phyloP scores from a whole-genome alignment of 2,329 filamentous ascomycete genomes.

The Hymenoscyphus fraxineus region DNA sequence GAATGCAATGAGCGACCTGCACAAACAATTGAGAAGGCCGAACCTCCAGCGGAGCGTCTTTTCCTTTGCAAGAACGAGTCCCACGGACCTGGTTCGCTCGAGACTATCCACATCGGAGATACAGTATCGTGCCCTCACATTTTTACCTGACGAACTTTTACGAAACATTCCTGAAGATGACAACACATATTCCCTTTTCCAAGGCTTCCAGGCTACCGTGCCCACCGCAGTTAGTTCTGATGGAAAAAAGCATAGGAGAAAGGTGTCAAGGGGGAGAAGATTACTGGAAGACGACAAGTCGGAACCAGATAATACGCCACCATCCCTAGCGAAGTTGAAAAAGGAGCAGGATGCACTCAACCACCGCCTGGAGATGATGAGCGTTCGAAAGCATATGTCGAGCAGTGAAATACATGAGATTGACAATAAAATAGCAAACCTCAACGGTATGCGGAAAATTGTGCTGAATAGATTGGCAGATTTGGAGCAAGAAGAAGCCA shows the following conservation, averaged over 20 bases:
- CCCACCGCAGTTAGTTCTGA: conserved; percentile 61
- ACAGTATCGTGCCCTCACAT: conserved; percentile 85
- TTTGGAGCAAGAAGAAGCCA: conserved; percentile 84
- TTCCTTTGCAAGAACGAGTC: conserved; percentile 82
- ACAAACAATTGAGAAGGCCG: conserved; percentile 82
- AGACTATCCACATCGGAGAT: conserved; percentile 89
- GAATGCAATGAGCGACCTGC: conserved; percentile 81
- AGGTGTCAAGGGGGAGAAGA: conserved; percentile 71
- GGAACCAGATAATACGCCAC: conserved; percentile 53
- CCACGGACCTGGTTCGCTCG: conserved; percentile 89
- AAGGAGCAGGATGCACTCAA: conserved; percentile 76
- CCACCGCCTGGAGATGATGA: conserved; percentile 86
- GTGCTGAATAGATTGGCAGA: conserved; percentile 81
- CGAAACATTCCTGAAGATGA: conserved; percentile 82
- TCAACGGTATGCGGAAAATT: conserved; percentile 88
- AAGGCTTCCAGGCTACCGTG: conserved; percentile 90
- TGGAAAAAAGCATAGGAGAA: conserved; percentile 65
- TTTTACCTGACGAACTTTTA: conserved; percentile 85
- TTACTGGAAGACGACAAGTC: conserved; percentile 64
- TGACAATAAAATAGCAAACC: conserved; percentile 91
- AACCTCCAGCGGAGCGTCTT: conserved; percentile 85
- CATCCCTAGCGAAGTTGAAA: conserved; percentile 69
- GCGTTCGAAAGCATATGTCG: conserved; percentile 94
- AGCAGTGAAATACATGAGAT: conserved; percentile 94
- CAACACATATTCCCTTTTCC: conserved; percentile 87